Base-by-base conservation (phyloP, 768 basidiomycete species). In the Tremella fuciformis region DNA sequence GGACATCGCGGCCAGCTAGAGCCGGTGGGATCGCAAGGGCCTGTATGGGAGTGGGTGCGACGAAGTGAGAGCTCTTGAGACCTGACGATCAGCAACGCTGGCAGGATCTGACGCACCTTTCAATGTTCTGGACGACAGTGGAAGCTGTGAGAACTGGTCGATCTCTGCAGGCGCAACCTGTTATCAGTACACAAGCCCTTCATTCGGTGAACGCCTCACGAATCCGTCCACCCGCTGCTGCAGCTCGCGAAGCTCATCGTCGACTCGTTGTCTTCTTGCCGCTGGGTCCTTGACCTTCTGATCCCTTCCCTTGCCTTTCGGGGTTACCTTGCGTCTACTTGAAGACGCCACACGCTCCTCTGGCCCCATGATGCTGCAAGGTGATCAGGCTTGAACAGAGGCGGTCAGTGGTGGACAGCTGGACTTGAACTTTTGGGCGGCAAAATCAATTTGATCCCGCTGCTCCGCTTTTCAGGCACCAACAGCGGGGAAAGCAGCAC, bases 21-120 rank as follows among this genome's bases (percentile, higher is more conserved):
- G 85, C 81, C 8, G 82, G 75, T 0, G 85, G 85, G 24, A 88
- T 78, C 37, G 85, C 82, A 15, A 82, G 79, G 4, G 81, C 76
- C 69, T 88, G 86, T 47, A 88, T 86, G 57, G 91, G 87, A 0
- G 93, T 96, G 83, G 91, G 91, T 19, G 87, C 81, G 42, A 86
- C 81, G 68, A 92, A 96, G 70, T 85, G 91, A 0, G 86, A 84
- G 60, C 89, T 88, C 79, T 89, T 90, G 37, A 98, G 80, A 15
- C 92, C 92, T 90, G 56, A 13, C 19, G 16, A 50, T 53, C 13
- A 29, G 38, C 25, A n/a, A 53, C 50, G 22, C 29, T 2, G 16
- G 8, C 2, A 1, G 21, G 16, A 13, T 22, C 2, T 38, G 11
- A 48, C 71, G 56, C 59, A 84, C 89, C 90, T 77, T 83, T 83